Base-by-base conservation (phyloP, 306 rosid species). In the Hippophae rhamnoides region DNA sequence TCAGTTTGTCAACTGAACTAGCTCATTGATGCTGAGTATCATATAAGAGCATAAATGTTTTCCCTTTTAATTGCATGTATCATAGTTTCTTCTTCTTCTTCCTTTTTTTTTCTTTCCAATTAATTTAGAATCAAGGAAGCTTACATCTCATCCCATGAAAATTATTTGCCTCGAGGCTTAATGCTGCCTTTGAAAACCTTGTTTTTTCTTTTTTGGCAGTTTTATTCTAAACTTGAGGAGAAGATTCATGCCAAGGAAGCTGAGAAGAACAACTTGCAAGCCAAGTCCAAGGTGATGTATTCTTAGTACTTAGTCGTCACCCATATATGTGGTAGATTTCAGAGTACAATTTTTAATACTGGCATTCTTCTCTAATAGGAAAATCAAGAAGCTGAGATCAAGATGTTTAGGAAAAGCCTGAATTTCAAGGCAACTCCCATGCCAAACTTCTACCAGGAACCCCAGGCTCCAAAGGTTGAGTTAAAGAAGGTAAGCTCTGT, bases 191-290 rank as follows among this genome's bases (percentile, higher is more conserved):
- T 31, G 38, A 31, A 31, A 31, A 31, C 38, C 4, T 2, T 4
- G 4, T 31, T 31, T 4, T 4, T 31, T 31, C 5, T 31, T 31
- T 31, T 62, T 69, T 72, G 73, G 65, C 89, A 93, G 99, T 93
- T 88, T 74, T 93, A 93, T 71, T 49, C 94, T 58, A 86, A 93
- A 74, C 94, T 93, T 7, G 99, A 89, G 83, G 99, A 93, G 75
- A 93, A 84, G 84, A 86, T 81, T 81, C 95, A 89, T 57, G 99
- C 95, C 13, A 93, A 86, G 84, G 97, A 93, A 77, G 78, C 64
- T 57, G 99, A 93, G 76, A 77, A 86, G 82, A 93, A 66, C 72
- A 77, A 76, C 70, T 56, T 89, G 69, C 97, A 93, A 78, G 99
- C 95, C 53, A 86, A 93, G 67, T 77, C 94, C 51, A 89, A 93